Evolutionary conservation across 2,329 filamentous ascomycete genomes (phyloP).

Genomic region (Scedosporium minutisporum): DNA sequence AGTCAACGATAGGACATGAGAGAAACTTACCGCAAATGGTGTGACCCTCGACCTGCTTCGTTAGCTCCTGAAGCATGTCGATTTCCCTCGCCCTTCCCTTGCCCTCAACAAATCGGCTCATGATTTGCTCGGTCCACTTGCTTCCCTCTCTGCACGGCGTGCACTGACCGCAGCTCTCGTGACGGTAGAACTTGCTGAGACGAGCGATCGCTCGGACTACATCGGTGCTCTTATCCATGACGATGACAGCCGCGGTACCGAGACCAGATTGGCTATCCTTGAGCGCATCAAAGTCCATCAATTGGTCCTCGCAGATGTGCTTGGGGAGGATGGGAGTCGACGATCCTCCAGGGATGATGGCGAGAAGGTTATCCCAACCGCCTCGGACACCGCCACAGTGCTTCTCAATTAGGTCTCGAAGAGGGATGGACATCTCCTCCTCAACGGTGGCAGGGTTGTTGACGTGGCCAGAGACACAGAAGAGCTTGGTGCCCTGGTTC

Average conservation of each 20-base stretch:
- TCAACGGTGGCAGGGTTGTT: constrained; percentile 98
- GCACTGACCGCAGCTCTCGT: constrained; percentile 97
- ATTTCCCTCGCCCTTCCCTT: constrained; percentile 85
- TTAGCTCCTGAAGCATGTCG: constrained; percentile 98
- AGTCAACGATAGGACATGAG: neutral
- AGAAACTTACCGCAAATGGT: constrained; percentile 77
- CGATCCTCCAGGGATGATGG: constrained; percentile 90
- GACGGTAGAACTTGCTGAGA: constrained; percentile 93
- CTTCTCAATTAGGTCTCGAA: constrained; percentile 93
- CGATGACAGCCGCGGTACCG: constrained; percentile 93
- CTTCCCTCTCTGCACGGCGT: constrained; percentile 98
- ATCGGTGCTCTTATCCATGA: constrained; percentile 98
- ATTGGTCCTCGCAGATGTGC: constrained; percentile 78
- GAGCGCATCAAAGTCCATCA: constrained; percentile 98
- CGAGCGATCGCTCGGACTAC: constrained; percentile 89
- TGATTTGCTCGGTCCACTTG: constrained; percentile 99
- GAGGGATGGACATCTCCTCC: constrained; percentile 97
- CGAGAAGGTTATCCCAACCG: constrained; percentile 95
- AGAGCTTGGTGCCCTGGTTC: constrained; percentile 95
- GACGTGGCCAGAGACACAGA: constrained; percentile 96
- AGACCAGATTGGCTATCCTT: constrained; percentile 98
- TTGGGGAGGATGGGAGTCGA: constrained; percentile 95
- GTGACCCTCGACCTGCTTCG: constrained; percentile 98
- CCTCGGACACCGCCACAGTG: constrained; percentile 95
- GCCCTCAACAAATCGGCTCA: constrained; percentile 90